Conservation (phyloP, 2,329 filamentous ascomycete species). For the Paraphaeosphaeria sporulosa region DNA sequence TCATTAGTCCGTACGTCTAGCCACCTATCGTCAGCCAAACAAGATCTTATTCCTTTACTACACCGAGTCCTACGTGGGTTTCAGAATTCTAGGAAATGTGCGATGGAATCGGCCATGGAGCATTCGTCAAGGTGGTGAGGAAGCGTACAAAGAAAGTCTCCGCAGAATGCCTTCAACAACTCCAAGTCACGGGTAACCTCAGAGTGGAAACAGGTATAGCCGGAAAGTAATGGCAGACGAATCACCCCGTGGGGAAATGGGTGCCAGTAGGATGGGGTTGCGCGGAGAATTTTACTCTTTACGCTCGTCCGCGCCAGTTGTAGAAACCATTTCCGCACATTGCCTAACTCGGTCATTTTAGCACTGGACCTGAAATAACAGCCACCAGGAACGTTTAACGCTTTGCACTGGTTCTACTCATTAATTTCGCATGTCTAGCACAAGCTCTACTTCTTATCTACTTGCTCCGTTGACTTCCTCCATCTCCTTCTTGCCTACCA, state of each 20-base stretch:
- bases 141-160: not conserved
- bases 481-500: not conserved
- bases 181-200: too few species aligned
- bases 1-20: too few species aligned
- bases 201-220: too few species aligned
- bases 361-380: not conserved
- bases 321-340: slow-evolving; percentile 4
- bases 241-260: not conserved
- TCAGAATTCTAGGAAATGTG: too few species aligned
- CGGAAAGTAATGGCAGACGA: not conserved
- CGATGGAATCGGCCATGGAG: too few species aligned
- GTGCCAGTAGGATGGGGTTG: not conserved
- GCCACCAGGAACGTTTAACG: not conserved
- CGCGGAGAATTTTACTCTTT: not conserved
- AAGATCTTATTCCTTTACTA: too few species aligned
- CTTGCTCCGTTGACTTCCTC: not conserved
- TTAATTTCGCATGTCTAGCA: not conserved
- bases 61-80: too few species aligned
- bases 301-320: not conserved
- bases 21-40: too few species aligned
- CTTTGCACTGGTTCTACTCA: not conserved
- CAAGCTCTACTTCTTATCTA: not conserved
- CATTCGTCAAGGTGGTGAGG: not conserved
- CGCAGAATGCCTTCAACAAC: not conserved
- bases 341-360: not conserved